Percentiles rank a stretch among this genome's conserved stretches.
phyloP scores from a whole-genome alignment of 139 green algal species.

The Raphidocelis subcapitata region DNA sequence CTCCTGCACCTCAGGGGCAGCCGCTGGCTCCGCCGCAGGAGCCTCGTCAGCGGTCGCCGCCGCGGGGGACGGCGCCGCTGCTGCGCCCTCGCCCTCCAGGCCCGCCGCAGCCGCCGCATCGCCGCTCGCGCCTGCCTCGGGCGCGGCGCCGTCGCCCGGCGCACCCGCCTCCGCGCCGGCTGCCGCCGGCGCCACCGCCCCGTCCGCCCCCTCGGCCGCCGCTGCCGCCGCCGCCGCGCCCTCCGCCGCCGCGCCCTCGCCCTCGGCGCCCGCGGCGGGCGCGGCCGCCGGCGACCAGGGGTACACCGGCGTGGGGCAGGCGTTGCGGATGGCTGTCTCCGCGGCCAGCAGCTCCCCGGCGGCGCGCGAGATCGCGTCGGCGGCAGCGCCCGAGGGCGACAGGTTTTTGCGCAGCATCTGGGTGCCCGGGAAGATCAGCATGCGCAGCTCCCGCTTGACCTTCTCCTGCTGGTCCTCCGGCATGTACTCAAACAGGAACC shows the following conservation, averaged over 20 bases:
- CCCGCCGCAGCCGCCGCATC: neutral
- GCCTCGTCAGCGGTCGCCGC: neutral
- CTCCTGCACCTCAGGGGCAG: neutral
- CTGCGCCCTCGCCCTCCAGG: neutral
- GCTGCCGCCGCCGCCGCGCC: neutral
- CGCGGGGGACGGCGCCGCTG: neutral
- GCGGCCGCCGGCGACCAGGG: neutral
- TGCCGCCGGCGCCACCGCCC: neutral
- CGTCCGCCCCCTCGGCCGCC: neutral
- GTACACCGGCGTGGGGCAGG: neutral
- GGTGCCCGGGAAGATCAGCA: slow-evolving; percentile 77
- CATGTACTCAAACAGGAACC: slow-evolving; percentile 54
- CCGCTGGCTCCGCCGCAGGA: neutral
- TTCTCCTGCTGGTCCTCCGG: slow-evolving; percentile 40
- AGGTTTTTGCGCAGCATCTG: slow-evolving; percentile 17
- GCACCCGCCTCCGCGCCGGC: neutral
- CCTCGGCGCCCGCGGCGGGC: too few relatives aligned
- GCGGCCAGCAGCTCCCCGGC: too few relatives aligned
- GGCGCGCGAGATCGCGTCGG: neutral
- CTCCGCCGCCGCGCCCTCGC: too few relatives aligned
- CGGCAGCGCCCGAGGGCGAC: neutral
- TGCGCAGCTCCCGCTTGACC: slow-evolving; percentile 62
- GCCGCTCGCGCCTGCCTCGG: neutral
- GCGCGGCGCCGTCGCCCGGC: neutral
- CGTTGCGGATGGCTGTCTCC: too few relatives aligned